Conservation (phyloP, 805 yeast genomes). For the Cyberlindnera maclurae region DNA sequence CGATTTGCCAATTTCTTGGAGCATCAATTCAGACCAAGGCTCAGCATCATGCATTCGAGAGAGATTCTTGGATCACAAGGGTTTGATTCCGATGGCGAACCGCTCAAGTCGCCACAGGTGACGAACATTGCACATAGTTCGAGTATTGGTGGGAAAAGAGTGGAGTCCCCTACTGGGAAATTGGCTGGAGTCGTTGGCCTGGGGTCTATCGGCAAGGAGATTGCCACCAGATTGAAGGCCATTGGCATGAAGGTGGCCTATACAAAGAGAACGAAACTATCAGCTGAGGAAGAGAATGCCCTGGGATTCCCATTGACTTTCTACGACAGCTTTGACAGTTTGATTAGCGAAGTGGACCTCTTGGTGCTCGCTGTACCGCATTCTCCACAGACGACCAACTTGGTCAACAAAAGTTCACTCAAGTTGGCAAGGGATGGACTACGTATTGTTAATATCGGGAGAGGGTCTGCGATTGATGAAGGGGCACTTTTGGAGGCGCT, state of each 20-base stretch:
- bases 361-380: slow-evolving; percentile 65
- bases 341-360: slow-evolving; percentile 41
- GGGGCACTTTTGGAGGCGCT: slow-evolving; percentile 53
- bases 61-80: slow-evolving; percentile 26
- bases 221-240: slow-evolving; percentile 46
- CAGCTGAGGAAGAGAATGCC: slow-evolving; percentile 25
- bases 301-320: slow-evolving; percentile 41
- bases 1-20: slow-evolving; percentile 47
- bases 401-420: slow-evolving; percentile 45
- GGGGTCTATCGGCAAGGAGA: slow-evolving; percentile 65
- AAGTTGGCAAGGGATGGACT: slow-evolving; percentile 44
- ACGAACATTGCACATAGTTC: slow-evolving; percentile 30
- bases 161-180: slow-evolving; percentile 51
- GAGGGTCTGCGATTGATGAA: slow-evolving; percentile 64
- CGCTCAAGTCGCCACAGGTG: slow-evolving; percentile 24
- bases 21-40: slow-evolving; percentile 30
- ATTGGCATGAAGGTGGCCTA: slow-evolving; percentile 63
- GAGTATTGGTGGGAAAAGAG: slow-evolving; percentile 37
- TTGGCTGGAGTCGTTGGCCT: slow-evolving; percentile 63
- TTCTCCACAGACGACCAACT: slow-evolving; percentile 45
- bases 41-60: slow-evolving; percentile 41
- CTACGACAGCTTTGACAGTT: slow-evolving; percentile 37
- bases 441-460: slow-evolving; percentile 65
- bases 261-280: slow-evolving; percentile 44
- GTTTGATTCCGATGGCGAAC: slow-evolving; percentile 31